Evolutionary conservation across 805 yeast species (phyloP).

Genomic region (Metschnikowia koreensis): DNA sequence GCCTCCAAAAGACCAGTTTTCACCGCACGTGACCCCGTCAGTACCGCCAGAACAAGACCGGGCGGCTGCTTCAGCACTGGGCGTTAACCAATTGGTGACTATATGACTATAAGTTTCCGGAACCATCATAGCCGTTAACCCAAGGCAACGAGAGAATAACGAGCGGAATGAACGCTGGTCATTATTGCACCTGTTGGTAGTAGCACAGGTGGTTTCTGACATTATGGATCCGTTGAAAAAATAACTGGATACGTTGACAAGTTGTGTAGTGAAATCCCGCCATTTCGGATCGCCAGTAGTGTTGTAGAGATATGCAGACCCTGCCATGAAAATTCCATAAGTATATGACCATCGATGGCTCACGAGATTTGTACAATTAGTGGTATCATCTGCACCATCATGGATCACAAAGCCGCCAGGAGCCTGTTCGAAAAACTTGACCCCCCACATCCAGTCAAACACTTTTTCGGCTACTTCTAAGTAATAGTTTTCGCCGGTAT

Average conservation of each 20-base stretch:
- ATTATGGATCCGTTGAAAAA: constrained; percentile 49
- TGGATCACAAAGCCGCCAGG: constrained; percentile 36
- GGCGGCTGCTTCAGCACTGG: constrained; percentile 68
- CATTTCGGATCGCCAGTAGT: constrained; percentile 50
- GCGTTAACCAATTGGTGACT: constrained; percentile 18
- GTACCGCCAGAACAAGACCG: constrained; percentile 71
- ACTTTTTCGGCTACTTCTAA: constrained; percentile 43
- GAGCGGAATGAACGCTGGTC: constrained; percentile 78
- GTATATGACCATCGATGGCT: constrained; percentile 64
- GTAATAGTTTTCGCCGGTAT: constrained; percentile 40
- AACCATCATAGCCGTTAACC: constrained; percentile 53
- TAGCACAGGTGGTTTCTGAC: constrained; percentile 63
- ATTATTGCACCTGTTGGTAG: constrained; percentile 53
- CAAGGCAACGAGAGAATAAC: constrained; percentile 61
- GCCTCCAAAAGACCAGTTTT: constrained; percentile 56
- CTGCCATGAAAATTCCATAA: constrained; percentile 65
- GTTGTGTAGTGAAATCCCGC: constrained; percentile 37
- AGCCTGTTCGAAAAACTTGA: constrained; percentile 18
- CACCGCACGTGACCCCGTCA: constrained; percentile 84
- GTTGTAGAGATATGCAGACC: constrained; percentile 70
- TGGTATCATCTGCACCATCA: constrained; percentile 45
- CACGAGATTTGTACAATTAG: constrained; percentile 51
- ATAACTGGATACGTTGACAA: constrained; percentile 34
- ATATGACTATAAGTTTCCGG: constrained; percentile 49
- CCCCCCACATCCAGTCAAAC: constrained; percentile 45